These are phyloP conservation scores for Picochlorum costavermella DNA, from an alignment of 139 green algal genomes.

Conservation along the genomic window DNA sequence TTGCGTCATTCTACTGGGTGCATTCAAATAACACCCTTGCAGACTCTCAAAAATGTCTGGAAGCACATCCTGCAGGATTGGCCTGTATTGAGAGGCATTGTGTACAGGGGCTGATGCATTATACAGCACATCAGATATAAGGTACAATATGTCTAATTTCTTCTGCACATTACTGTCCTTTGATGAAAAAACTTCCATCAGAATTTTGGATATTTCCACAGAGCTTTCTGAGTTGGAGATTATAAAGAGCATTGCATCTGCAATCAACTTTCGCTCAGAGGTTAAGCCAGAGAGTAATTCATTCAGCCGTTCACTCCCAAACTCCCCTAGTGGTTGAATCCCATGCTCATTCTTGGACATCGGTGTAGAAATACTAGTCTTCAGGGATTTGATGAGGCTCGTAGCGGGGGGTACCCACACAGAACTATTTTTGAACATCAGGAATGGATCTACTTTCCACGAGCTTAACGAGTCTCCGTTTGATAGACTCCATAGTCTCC, in stretches of 20 bases:
- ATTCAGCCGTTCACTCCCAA: constrained; percentile 74
- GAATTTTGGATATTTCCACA: constrained; percentile 66
- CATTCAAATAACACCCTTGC: constrained; percentile 27
- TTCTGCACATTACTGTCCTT: constrained; percentile 73
- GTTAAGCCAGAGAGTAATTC: constrained; percentile 77
- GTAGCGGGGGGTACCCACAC: constrained; percentile 44
- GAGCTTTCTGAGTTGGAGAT: constrained; percentile 79
- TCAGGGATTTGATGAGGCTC: constrained; percentile 18
- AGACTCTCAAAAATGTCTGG: constrained; percentile 78
- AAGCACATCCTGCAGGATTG: constrained; percentile 61
- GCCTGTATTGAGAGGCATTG: constrained; percentile 77
- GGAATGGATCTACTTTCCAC: constrained; percentile 87
- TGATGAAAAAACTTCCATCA: constrained; percentile 72
- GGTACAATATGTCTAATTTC: constrained; percentile 81
- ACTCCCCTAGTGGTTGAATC: constrained; percentile 24
- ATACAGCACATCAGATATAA: constrained; percentile 91
- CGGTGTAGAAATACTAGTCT: constrained; percentile 40
- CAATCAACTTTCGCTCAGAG: constrained; percentile 50
- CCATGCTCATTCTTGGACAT: constrained; percentile 14
- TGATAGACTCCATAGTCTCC: constrained; percentile 66
- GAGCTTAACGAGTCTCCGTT: constrained; percentile 39
- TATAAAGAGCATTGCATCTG: constrained; percentile 84
- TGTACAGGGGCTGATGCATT: constrained; percentile 80
- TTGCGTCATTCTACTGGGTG: constrained; percentile 60
- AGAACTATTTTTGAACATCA: constrained; percentile 70